Percentiles rank a stretch among this genome's conserved stretches.
phyloP scores from a whole-genome alignment of 2,329 filamentous ascomycete species.

The Nemania sp. region DNA sequence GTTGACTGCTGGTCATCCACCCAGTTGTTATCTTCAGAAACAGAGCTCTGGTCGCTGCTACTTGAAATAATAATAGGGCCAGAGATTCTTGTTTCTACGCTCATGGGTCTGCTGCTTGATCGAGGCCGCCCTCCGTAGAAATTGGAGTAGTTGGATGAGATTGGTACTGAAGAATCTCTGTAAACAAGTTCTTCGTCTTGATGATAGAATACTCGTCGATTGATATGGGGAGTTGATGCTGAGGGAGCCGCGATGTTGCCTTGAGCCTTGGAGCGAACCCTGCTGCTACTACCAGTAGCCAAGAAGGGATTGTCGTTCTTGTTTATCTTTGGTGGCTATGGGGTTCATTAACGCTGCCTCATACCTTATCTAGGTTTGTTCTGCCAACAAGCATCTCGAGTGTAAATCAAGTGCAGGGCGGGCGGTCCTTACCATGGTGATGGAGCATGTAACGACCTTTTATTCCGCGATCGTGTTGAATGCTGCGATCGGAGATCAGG shows the following conservation, averaged over 20 bases:
- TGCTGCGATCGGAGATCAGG: neutral
- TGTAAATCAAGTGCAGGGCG: neutral
- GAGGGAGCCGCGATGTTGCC: neutral
- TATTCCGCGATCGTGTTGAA: neutral
- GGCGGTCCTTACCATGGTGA: slow-evolving; percentile 7
- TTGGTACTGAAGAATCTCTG: slow-evolving; percentile 4
- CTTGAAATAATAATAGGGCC: neutral
- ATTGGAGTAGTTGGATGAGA: neutral
- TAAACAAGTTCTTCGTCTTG: neutral
- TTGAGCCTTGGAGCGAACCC: neutral
- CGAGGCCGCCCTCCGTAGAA: neutral
- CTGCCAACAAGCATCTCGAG: neutral
- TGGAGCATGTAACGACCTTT: neutral
- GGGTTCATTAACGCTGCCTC: neutral
- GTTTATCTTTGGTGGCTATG: neutral
- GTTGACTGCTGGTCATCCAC: slow-evolving; percentile 20
- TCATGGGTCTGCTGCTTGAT: neutral
- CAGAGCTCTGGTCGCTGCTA: neutral
- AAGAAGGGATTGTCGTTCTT: neutral
- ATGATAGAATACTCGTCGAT: neutral
- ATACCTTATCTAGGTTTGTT: neutral
- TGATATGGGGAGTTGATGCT: neutral
- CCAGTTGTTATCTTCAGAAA: neutral
- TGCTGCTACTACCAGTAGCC: neutral
- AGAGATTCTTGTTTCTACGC: neutral